These are phyloP conservation scores for Microbotryomycetes sp. DNA, from an alignment of 1,284 basidiomycete genomes.

Conservation along the genomic window DNA sequence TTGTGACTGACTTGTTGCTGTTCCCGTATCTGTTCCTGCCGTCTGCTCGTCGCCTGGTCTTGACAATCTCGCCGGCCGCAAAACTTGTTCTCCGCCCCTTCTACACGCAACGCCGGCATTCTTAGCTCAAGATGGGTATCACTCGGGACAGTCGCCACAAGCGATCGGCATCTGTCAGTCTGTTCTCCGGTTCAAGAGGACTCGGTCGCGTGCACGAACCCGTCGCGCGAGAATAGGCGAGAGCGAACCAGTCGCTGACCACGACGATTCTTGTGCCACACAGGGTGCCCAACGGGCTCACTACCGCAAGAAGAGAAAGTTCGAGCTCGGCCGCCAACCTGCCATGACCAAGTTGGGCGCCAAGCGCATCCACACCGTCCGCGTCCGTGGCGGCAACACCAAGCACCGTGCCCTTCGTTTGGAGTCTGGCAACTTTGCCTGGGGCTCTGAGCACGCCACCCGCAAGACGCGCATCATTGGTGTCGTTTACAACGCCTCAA, in stretches of 20 bases:
- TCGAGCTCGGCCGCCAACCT: conserved; percentile 51
- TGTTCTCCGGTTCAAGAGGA: neutral
- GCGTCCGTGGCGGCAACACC: conserved; percentile 84
- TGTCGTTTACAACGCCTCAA: conserved; percentile 95
- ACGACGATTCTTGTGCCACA: neutral
- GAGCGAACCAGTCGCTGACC: neutral
- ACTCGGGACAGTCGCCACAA: conserved; percentile 91
- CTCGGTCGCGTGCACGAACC: neutral
- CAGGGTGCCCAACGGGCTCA: conserved; percentile 76
- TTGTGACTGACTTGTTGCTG: neutral
- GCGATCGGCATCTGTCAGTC: conserved; percentile 65
- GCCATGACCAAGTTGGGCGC: conserved; percentile 89
- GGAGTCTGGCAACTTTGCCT: conserved; percentile 91
- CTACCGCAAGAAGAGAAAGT: conserved; percentile 54
- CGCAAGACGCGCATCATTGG: conserved; percentile 88
- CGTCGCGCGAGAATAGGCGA: neutral
- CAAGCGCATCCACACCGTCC: conserved; percentile 87
- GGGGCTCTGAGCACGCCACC: conserved; percentile 86
- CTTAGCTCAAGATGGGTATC: conserved; percentile 47
- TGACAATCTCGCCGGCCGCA: neutral
- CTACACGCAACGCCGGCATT: neutral
- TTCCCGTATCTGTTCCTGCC: neutral
- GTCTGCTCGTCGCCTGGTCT: neutral
- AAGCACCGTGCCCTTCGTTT: conserved; percentile 92
- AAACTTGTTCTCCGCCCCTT: neutral